Evolutionary conservation across 371 early-diverging fungal genomes (phyloP).

Genomic region (Mucor sp.): DNA sequence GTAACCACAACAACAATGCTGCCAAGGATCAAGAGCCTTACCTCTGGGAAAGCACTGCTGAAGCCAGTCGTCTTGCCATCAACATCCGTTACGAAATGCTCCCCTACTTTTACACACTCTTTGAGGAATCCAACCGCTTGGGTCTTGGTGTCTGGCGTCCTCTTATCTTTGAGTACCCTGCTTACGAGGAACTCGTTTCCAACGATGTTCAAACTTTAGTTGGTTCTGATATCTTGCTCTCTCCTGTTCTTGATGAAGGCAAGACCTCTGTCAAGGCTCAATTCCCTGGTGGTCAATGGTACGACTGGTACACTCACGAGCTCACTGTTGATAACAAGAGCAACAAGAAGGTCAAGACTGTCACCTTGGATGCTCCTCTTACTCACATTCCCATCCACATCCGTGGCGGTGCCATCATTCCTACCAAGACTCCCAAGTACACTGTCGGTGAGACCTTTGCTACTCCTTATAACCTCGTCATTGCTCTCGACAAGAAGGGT

Average conservation of each 20-base stretch:
- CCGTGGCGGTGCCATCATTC: conserved; percentile 50
- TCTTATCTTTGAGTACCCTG: conserved; percentile 41
- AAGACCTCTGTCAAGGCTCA: conserved; percentile 47
- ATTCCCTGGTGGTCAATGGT: conserved; percentile 63
- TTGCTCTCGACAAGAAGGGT: conserved; percentile 51
- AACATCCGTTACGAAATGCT: conserved; percentile 63
- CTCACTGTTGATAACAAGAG: conserved; percentile 10
- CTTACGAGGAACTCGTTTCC: conserved; percentile 14
- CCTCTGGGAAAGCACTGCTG: conserved; percentile 45
- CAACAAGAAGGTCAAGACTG: conserved; percentile 4
- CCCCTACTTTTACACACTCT: conserved; percentile 70
- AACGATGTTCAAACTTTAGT: conserved; percentile 40
- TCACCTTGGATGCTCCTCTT: conserved; percentile 45
- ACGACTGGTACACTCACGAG: conserved; percentile 46
- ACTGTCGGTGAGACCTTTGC: conserved; percentile 50
- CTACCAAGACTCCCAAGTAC: conserved; percentile 49
- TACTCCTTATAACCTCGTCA: conserved; percentile 45
- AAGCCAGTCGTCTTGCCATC: conserved; percentile 55
- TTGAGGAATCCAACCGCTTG: conserved; percentile 53
- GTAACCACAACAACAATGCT: conserved; percentile 62
- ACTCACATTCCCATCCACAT: conserved; percentile 51
- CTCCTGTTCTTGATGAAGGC: conserved; percentile 55
- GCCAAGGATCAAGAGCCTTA: conserved; percentile 60
- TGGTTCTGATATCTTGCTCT: conserved; percentile 54
- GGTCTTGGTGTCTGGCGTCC: conserved; percentile 53